phyloP scores from a whole-genome alignment of 176 grass and related monocot species.

The Triticum turgidum region DNA sequence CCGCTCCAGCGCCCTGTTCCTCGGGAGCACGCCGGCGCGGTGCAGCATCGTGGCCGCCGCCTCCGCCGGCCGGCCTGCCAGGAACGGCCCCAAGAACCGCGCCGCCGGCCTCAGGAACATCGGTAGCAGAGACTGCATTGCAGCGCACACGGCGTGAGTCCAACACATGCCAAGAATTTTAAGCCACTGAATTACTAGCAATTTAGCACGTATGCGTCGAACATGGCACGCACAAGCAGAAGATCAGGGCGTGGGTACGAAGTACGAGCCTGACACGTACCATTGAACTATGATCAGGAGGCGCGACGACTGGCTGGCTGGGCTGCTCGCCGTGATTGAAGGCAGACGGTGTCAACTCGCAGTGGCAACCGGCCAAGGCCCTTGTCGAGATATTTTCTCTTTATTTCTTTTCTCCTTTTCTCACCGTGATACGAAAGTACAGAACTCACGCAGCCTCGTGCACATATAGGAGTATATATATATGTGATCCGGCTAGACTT shows the following conservation, averaged over 20 bases:
- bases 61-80: conserved; percentile 34
- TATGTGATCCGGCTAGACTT: too few species aligned
- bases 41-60: conserved; percentile 60
- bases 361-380: too few species aligned
- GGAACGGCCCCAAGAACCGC: conserved; percentile 35
- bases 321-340: neutral
- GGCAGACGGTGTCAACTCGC: neutral
- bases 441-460: too few species aligned
- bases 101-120: conserved; percentile 43
- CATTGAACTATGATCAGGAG: neutral
- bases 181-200: too few species aligned
- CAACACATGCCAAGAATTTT: neutral
- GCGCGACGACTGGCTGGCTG: too few species aligned
- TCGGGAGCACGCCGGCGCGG: conserved; percentile 61
- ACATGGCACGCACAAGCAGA: too few species aligned
- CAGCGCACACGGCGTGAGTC: neutral
- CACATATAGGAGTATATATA: too few species aligned
- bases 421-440: too few species aligned
- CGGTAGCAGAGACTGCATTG: conserved; percentile 40
- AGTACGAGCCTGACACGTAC: neutral
- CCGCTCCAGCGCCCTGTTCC: conserved; percentile 50
- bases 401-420: too few species aligned
- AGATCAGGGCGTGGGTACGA: too few species aligned
- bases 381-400: too few species aligned
- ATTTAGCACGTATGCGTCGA: too few species aligned